A percentile compares a stretch with the other conserved stretches of the same genome.
Conservation (phyloP, 768 basidiomycete genomes). For the Trametes sanguinea region DNA sequence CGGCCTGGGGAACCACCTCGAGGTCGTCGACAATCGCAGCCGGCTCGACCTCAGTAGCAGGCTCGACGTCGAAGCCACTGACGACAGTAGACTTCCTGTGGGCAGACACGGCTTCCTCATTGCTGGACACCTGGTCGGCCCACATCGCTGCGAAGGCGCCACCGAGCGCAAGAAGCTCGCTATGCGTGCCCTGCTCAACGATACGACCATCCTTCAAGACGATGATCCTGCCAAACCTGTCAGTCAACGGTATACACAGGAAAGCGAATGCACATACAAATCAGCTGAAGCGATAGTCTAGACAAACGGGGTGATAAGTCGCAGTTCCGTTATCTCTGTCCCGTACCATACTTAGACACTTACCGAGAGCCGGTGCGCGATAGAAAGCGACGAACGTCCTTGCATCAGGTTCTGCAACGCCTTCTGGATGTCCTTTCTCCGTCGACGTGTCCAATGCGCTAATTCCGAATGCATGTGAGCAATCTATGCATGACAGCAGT, state of each 20-base stretch:
- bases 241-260: neutral
- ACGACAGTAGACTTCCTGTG: slow-evolving; percentile 41
- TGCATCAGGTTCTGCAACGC: slow-evolving; percentile 79
- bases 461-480: slow-evolving; percentile 4
- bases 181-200: slow-evolving; percentile 78
- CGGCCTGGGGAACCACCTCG: slow-evolving; percentile 10
- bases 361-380: slow-evolving; percentile 79
- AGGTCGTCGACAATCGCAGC: slow-evolving; percentile 15
- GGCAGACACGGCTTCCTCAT: slow-evolving; percentile 50
- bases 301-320: slow-evolving; percentile 4
- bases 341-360: slow-evolving; percentile 32
- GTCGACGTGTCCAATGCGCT: slow-evolving; percentile 89
- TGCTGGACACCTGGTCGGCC: slow-evolving; percentile 77
- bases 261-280: slow-evolving; percentile 36
- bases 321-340: neutral
- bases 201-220: slow-evolving; percentile 91
- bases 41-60: slow-evolving; percentile 7
- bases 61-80: slow-evolving; percentile 47
- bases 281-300: slow-evolving; percentile 60
- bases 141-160: slow-evolving; percentile 86
- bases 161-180: slow-evolving; percentile 69
- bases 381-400: slow-evolving; percentile 73
- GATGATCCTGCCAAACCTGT: slow-evolving; percentile 60
- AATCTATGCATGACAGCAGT: neutral
- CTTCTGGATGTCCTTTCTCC: slow-evolving; percentile 87